phyloP scores from a whole-genome alignment of 768 basidiomycete genomes.

The Termitomyces sp. region DNA sequence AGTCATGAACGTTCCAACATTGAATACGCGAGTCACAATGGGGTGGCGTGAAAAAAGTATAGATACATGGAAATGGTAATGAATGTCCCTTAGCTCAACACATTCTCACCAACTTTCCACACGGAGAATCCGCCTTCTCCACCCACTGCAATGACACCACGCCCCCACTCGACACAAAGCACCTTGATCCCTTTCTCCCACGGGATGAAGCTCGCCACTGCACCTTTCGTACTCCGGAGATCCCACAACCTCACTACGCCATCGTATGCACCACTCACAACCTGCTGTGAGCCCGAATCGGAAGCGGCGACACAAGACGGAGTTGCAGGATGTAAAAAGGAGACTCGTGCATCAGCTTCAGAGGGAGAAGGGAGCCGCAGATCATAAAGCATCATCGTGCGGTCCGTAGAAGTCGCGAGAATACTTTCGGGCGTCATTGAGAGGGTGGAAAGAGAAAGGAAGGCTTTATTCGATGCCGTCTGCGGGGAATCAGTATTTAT shows the following conservation, averaged over 20 bases:
- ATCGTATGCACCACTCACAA: constrained; percentile 73
- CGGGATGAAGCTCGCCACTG: constrained; percentile 57
- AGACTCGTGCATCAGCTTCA: constrained; percentile 23
- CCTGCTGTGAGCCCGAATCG: constrained; percentile 35
- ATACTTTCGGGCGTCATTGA: constrained; percentile 22
- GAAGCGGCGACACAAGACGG: constrained; percentile 49
- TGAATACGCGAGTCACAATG: too few relatives aligned
- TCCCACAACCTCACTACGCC: constrained; percentile 79
- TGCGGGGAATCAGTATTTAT: constrained; percentile 19
- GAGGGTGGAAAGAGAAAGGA: constrained; percentile 52
- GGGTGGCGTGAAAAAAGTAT: too few relatives aligned
- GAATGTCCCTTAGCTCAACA: neutral
- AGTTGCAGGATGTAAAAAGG: constrained; percentile 56
- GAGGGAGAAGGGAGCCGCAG: constrained; percentile 37
- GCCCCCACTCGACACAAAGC: constrained; percentile 51
- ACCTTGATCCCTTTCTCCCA: constrained; percentile 57
- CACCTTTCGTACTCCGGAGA: constrained; percentile 57
- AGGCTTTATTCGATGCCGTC: constrained; percentile 70
- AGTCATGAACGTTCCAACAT: too few relatives aligned
- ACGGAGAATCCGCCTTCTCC: constrained; percentile 63
- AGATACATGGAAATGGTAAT: neutral
- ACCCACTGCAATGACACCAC: constrained; percentile 50
- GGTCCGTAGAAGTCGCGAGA: constrained; percentile 67
- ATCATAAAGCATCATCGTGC: constrained; percentile 69
- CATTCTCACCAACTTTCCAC: constrained; percentile 39